These are phyloP conservation scores for Yamadazyma diddensiae DNA, from an alignment of 1,139 yeast species.

Conservation along the genomic window DNA sequence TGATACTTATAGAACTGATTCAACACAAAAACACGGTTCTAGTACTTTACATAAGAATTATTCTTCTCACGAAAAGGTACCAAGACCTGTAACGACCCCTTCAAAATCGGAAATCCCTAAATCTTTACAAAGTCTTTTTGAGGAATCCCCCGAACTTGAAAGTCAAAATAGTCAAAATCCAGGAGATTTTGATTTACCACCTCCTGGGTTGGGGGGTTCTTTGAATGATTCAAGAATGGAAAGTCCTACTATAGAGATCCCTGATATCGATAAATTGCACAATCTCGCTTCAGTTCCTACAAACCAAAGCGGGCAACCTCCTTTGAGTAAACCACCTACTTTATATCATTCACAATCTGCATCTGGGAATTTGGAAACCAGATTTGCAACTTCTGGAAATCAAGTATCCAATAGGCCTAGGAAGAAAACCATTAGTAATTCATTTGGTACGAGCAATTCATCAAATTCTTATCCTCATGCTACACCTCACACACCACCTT, in stretches of 20 bases:
- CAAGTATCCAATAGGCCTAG: conserved; percentile 25
- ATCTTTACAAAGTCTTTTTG: conserved; percentile 70
- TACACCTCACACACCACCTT: conserved; percentile 39
- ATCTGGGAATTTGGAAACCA: conserved; percentile 40
- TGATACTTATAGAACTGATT: conserved; percentile 27
- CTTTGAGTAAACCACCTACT: conserved; percentile 45
- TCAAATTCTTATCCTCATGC: conserved; percentile 9
- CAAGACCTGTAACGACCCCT: conserved; percentile 9
- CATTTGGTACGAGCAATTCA: conserved; percentile 21
- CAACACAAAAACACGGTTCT: conserved; percentile 23
- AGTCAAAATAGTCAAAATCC: conserved; percentile 9
- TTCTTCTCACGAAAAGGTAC: conserved; percentile 7
- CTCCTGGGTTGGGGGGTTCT: conserved; percentile 12
- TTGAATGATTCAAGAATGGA: conserved; percentile 23
- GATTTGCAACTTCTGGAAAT: conserved; percentile 23
- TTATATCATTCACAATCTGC: conserved; percentile 50
- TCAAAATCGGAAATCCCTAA: conserved; percentile 56
- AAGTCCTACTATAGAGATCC: conserved; percentile 47
- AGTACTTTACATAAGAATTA: conserved; percentile 6
- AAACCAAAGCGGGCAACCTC: conserved; percentile 14
- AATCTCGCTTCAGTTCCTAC: conserved; percentile 15
- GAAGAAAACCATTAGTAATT: conserved; percentile 41
- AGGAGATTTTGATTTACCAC: conserved; percentile 16
- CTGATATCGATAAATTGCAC: conserved; percentile 40
- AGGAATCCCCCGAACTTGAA: conserved; percentile 28